Conservation (phyloP, 805 yeast species). For the Teunomyces funiuensis region DNA sequence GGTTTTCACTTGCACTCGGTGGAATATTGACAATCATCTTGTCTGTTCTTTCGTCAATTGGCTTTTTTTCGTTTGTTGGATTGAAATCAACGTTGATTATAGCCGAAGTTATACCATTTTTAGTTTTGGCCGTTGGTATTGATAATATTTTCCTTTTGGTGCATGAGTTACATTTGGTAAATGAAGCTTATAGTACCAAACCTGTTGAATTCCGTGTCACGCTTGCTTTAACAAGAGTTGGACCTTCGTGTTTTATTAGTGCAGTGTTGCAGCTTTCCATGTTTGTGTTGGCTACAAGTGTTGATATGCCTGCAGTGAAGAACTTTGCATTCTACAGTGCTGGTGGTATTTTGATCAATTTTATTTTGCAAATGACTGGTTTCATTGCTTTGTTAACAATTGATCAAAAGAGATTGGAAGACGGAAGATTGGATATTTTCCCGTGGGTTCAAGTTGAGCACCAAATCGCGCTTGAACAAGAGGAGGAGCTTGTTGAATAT, state of each 20-base stretch:
- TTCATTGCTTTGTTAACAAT: conserved; percentile 71
- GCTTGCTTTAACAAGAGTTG: conserved; percentile 66
- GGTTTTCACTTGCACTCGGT: conserved; percentile 75
- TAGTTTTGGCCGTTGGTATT: conserved; percentile 92
- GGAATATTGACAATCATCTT: conserved; percentile 81
- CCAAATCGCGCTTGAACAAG: conserved; percentile 11
- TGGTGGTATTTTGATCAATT: conserved; percentile 76
- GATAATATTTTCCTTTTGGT: conserved; percentile 88
- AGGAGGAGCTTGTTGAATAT: conserved; percentile 10
- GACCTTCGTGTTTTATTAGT: conserved; percentile 83
- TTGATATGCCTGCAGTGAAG: conserved; percentile 93
- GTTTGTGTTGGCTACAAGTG: conserved; percentile 74
- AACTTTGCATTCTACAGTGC: conserved; percentile 92
- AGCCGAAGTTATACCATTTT: conserved; percentile 94
- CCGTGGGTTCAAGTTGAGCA: conserved; percentile 46
- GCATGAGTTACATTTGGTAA: conserved; percentile 67
- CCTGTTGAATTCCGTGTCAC: conserved; percentile 60
- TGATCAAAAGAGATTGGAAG: conserved; percentile 63
- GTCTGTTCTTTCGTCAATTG: conserved; percentile 82
- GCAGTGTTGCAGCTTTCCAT: conserved; percentile 77
- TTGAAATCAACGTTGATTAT: conserved; percentile 85
- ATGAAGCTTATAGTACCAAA: conserved; percentile 38
- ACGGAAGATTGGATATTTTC: conserved; percentile 57
- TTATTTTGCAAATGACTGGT: conserved; percentile 75
- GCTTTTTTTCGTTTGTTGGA: conserved; percentile 73